phyloP scores from a whole-genome alignment of 768 basidiomycete genomes.

The Boletellus sp. region DNA sequence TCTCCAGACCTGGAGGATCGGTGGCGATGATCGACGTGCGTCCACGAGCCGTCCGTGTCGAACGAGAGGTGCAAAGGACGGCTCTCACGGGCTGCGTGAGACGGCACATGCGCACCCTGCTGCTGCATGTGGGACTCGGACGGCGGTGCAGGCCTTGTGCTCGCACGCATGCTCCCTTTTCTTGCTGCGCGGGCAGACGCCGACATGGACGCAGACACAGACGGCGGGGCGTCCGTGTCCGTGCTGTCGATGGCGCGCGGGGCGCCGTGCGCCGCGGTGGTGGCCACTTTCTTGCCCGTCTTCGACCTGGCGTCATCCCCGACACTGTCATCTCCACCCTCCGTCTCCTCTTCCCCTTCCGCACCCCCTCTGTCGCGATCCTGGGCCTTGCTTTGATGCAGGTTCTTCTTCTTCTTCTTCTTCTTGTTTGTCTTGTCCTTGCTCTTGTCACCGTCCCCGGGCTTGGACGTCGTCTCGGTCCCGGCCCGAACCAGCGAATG shows the following conservation, averaged over 20 bases:
- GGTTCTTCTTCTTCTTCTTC: neutral
- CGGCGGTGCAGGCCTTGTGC: constrained; percentile 5
- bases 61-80: constrained; percentile 18
- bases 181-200: neutral
- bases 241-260: constrained; percentile 16
- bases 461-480: constrained; percentile 19
- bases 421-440: constrained; percentile 45
- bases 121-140: constrained; percentile 23
- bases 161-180: constrained; percentile 2
- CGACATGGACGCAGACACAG: constrained; percentile 1
- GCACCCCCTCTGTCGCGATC: neutral
- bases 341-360: neutral
- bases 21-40: constrained; percentile 54
- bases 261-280: neutral
- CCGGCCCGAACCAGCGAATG: no score
- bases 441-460: constrained; percentile 25
- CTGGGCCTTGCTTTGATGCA: constrained; percentile 18
- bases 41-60: constrained; percentile 67
- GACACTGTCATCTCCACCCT: neutral
- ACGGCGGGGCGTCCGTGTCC: constrained; percentile 12
- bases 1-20: constrained; percentile 1
- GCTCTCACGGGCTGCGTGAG: constrained; percentile 14
- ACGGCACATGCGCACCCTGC: neutral
- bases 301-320: constrained; percentile 1
- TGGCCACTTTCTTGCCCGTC: constrained; percentile 8